These are phyloP conservation scores for Byssochlamys sp. DNA, from an alignment of 2,329 filamentous ascomycete species.

Conservation along the genomic window DNA sequence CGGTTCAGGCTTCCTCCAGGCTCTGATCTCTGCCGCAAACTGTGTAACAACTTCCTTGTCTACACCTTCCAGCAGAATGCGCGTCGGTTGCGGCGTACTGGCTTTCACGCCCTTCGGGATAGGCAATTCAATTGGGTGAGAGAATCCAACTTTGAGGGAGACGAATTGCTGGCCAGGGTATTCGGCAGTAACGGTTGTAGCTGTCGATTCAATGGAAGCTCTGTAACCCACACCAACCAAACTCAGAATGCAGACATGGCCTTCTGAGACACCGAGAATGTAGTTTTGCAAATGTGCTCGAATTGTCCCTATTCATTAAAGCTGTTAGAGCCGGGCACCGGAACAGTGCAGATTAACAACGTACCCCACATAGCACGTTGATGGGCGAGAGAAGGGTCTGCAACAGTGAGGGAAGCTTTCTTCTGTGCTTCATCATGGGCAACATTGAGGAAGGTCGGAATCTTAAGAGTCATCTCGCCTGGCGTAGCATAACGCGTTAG, in stretches of 20 bases:
- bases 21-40: constrained; percentile 79
- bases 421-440: constrained; percentile 54
- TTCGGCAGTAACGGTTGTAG: constrained; percentile 54
- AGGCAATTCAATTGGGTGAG: constrained; percentile 83
- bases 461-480: constrained; percentile 65
- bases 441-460: constrained; percentile 71
- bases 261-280: constrained; percentile 89
- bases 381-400: constrained; percentile 57
- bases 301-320: constrained; percentile 57
- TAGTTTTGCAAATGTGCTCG: constrained; percentile 84
- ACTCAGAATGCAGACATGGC: constrained; percentile 83
- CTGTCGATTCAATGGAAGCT: constrained; percentile 70
- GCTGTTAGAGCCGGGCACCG: constrained; percentile 11
- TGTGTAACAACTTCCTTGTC: constrained; percentile 80
- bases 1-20: constrained; percentile 85
- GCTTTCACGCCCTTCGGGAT: constrained; percentile 76
- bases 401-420: constrained; percentile 59
- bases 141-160: constrained; percentile 89
- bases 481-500: constrained; percentile 1
- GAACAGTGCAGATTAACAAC: constrained; percentile 15
- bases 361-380: constrained; percentile 95
- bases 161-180: constrained; percentile 82
- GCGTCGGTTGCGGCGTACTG: constrained; percentile 79
- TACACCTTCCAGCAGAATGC: constrained; percentile 78
- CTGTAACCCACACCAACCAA: constrained; percentile 93